Percentiles rank a stretch among this genome's conserved stretches.
Evolutionary conservation across 2,329 filamentous ascomycete species (phyloP).

Genomic region (Sclerotinia nivalis): DNA sequence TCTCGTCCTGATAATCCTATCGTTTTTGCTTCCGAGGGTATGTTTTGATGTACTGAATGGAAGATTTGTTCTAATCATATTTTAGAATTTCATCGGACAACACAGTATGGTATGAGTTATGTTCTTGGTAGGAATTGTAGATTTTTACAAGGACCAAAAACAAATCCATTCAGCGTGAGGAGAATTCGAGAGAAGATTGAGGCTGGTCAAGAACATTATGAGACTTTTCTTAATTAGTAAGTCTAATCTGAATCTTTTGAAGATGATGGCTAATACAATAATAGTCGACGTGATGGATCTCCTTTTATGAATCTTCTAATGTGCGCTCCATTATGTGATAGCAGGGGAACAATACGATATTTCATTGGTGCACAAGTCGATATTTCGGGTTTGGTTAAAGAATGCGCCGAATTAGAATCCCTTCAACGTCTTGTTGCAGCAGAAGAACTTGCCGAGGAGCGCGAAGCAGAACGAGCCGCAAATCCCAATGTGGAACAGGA

Average conservation of each 20-base stretch:
- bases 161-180: constrained; percentile 61
- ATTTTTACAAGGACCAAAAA: constrained; percentile 74
- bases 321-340: constrained; percentile 63
- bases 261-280: constrained; percentile 11
- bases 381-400: constrained; percentile 62
- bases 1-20: constrained; percentile 73
- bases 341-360: constrained; percentile 60
- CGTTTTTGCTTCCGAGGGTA: constrained; percentile 74
- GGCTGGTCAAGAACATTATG: constrained; percentile 68
- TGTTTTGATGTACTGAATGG: constrained; percentile 22
- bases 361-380: constrained; percentile 68
- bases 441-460: constrained; percentile 33
- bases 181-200: constrained; percentile 62
- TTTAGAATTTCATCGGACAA: constrained; percentile 72
- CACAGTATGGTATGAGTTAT: constrained; percentile 73
- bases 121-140: constrained; percentile 75
- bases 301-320: constrained; percentile 69
- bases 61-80: constrained; percentile 9
- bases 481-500: constrained; percentile 22
- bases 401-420: constrained; percentile 60
- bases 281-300: constrained; percentile 62
- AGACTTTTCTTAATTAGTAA: constrained; percentile 74
- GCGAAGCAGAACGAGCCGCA: constrained; percentile 31
- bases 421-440: constrained; percentile 49
- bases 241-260: constrained; percentile 29